Evolutionary conservation across 2,329 filamentous ascomycete species (phyloP), one percentile per base, ranked within the genome.

Genomic region (Chalara sp.): DNA sequence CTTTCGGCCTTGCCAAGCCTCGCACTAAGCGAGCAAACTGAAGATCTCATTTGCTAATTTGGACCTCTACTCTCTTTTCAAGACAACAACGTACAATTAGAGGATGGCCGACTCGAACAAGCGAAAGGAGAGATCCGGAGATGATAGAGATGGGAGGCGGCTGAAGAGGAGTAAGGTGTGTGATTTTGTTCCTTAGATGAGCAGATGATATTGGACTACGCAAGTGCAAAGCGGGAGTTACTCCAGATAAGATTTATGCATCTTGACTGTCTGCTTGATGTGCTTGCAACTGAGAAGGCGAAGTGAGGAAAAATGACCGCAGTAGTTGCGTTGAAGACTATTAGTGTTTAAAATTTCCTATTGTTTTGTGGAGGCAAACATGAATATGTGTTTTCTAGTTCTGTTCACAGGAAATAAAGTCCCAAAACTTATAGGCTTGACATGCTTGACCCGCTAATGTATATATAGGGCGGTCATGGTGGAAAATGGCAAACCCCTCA

Each of bases 401-500:
- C 13, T 11, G 13, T 3, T 11, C 13, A 11, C 35, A 11, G 10
- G 13, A 10, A 39, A 10, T 39, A 11, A 39, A 39, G 10, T 13
- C 3, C 13, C 35, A 13, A 11, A 10, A 39, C 13, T 11, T 39
- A 39, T 11, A 39, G 35, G 35, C 35, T 11, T 13, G 10, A 11
- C 35, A 11, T 39, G 10, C 35, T 39, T 10, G 13, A 11, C 10
- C 10, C 13, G 10, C 13, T 39, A 39, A 39, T 39, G 3, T 11
- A 39, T 39, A 44, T 44, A 12, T 50, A 67, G 65, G 60, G 74
- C 35, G 78, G 79, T 50, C 76, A 71, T 50, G 69, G 69, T 52
- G 79, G 79, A 8, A 79, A 74, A 63, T 85, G 81, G 81, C 75
- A 77, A 62, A 84, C 81, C 30, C 70, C 81, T 11, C 76, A 80